These are phyloP conservation scores for Citrullus amarus DNA, from an alignment of 306 rosid genomes.

Conservation along the genomic window DNA sequence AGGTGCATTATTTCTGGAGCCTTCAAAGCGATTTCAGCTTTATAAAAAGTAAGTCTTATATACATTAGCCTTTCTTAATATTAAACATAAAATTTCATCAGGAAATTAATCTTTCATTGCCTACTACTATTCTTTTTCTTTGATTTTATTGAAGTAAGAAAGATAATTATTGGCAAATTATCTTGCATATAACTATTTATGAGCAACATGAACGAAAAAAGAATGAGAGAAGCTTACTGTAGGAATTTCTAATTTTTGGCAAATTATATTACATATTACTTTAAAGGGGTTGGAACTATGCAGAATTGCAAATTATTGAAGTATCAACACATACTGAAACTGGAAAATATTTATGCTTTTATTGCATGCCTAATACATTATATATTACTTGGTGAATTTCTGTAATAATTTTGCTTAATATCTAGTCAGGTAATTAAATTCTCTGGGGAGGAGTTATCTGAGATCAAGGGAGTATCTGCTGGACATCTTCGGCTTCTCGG, in stretches of 20 bases:
- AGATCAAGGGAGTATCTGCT: conserved; percentile 51
- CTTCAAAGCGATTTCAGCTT: conserved; percentile 41
- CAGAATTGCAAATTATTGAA: background rate
- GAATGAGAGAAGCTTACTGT: background rate
- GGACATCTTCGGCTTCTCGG: conserved; percentile 77
- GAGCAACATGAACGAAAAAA: background rate
- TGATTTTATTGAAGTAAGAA: background rate
- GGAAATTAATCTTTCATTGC: background rate
- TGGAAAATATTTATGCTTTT: background rate
- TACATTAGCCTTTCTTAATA: background rate
- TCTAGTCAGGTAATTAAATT: conserved; percentile 59
- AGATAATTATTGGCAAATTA: background rate
- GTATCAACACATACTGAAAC: background rate
- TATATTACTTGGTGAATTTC: conserved; percentile 15
- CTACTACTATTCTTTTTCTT: background rate
- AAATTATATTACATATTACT: background rate
- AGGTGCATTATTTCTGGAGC: conserved; percentile 60
- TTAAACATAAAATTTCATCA: background rate
- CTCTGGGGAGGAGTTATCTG: conserved; percentile 64
- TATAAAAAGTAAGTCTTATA: conserved; percentile 52
- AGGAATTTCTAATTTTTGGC: background rate
- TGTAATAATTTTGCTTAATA: conserved; percentile 11
- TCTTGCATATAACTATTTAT: background rate
- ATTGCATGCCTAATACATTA: background rate
- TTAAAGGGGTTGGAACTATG: background rate